Base-by-base conservation (phyloP, 2,329 filamentous ascomycete species). In the Aspergillus bombycis region DNA sequence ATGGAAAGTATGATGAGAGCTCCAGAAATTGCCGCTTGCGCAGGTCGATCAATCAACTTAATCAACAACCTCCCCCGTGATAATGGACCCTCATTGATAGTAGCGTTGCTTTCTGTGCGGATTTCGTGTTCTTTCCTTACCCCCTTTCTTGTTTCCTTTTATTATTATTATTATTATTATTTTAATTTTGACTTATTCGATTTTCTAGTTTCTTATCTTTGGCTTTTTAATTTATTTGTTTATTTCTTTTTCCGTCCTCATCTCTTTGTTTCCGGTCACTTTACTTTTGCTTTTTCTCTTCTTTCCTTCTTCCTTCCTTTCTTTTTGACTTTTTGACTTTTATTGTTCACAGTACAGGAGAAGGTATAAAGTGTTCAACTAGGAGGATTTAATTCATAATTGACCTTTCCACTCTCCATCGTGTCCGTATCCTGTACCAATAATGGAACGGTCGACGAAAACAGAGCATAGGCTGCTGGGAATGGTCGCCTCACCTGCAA, bases 401-500 rank as follows among this genome's bases (percentile, higher is more conserved):
- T 12, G 53, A 34, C 58, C 21, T 9, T 26, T 46, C 34, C 12
- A 12, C 38, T 34, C 50, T 28, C 28, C 28, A 53, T 53, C 16
- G 28, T 32, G 50, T 10, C 30, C 8, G 30, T 53, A 28, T n/a
- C 9, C 19, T 53, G 30, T 54, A 36, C 52, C 50, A 54, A 54
- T 23, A 54, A 55, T 55, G 34, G 11, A 32, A 55, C n/a, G n/a
- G n/a, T n/a, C 21, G 41, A 34, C 34, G 36, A n/a, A 45, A 30
- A 55, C 30, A 38, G 55, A 63, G 62, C 64, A 41, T 69, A 65
- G 26, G 34, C 69, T 46, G 4, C 60, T 52, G 59, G 55, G 64
- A 70, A 67, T 70, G 68, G 69, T 61, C 57, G 68, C 68, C 69
- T 68, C 65, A 63, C 62, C 65, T 65, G 62, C 65, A 69, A 63